Evolutionary conservation across 768 basidiomycete genomes (phyloP).

Genomic region (Chiua virens): DNA sequence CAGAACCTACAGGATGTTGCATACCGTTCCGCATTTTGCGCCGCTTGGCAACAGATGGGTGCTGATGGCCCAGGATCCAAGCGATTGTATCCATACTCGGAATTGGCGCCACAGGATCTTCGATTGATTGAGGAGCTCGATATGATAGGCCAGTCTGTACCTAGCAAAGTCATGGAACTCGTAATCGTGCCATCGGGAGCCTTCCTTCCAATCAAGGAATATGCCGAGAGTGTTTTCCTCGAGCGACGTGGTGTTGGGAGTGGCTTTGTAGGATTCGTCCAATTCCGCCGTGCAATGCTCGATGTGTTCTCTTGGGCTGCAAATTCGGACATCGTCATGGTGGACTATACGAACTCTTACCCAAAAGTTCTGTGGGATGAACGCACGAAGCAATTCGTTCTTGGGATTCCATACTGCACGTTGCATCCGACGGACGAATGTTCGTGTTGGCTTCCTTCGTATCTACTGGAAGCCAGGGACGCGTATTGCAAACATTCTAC

Average conservation of each 20-base stretch:
- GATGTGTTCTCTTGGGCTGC: slow-evolving; percentile 10
- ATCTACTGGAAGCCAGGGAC: slow-evolving; percentile 9
- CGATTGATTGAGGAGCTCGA: slow-evolving; percentile 15
- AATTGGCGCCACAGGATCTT: slow-evolving; percentile 2
- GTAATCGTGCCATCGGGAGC: slow-evolving; percentile 15
- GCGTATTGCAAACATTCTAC: slow-evolving; percentile 5
- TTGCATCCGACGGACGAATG: slow-evolving; percentile 10
- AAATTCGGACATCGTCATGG: slow-evolving; percentile 16
- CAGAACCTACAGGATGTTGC: slow-evolving; percentile 3
- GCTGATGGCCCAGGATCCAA: background rate
- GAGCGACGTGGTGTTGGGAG: slow-evolving; percentile 10
- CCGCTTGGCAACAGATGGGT: slow-evolving; percentile 1
- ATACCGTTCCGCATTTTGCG: slow-evolving; percentile 8
- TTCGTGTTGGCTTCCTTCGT: slow-evolving; percentile 9
- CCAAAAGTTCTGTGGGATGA: slow-evolving; percentile 11
- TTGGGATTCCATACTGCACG: slow-evolving; percentile 6
- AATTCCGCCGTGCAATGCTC: slow-evolving; percentile 8
- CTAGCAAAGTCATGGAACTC: slow-evolving; percentile 6
- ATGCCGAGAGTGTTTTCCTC: slow-evolving; percentile 13
- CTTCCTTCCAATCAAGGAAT: slow-evolving; percentile 7
- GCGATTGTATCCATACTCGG: slow-evolving; percentile 5
- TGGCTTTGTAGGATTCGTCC: slow-evolving; percentile 6
- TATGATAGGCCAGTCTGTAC: slow-evolving; percentile 12
- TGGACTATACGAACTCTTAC: slow-evolving; percentile 14
- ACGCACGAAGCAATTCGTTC: slow-evolving; percentile 11